Percentiles rank a stretch among this genome's conserved stretches.
Evolutionary conservation across 345 rosid species (phyloP).

Genomic region (Salix exigua): DNA sequence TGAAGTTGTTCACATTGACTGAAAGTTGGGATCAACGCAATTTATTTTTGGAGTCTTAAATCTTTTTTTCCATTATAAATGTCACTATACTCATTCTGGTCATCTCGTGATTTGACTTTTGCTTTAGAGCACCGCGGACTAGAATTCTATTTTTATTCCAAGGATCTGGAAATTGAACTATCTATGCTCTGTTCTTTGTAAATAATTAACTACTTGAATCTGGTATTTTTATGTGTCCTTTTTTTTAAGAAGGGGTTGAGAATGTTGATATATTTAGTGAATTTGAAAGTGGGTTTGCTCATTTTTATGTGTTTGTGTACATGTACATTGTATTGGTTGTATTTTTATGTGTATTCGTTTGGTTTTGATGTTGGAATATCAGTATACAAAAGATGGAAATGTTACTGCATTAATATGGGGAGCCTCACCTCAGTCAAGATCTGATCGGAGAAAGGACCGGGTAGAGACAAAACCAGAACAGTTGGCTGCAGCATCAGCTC

Average conservation of each 20-base stretch:
- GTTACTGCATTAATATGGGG: constrained; percentile 92
- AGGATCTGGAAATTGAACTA: background rate
- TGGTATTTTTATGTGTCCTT: background rate
- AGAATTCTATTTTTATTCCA: too few species aligned
- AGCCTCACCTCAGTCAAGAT: constrained; percentile 92
- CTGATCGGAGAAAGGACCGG: constrained; percentile 92
- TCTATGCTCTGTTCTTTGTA: background rate
- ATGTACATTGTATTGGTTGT: background rate
- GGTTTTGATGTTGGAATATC: constrained; percentile 27
- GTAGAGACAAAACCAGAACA: constrained; percentile 99
- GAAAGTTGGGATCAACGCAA: background rate
- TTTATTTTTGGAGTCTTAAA: background rate
- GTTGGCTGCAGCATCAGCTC: constrained; percentile 97
- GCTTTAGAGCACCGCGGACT: too few species aligned
- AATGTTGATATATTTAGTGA: background rate
- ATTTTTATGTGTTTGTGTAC: background rate
- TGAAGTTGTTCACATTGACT: background rate
- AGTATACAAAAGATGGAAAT: constrained; percentile 69
- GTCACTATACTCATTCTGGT: too few species aligned
- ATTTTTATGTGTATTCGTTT: background rate
- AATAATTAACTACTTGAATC: background rate
- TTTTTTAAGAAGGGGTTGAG: too few species aligned
- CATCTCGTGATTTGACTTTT: too few species aligned
- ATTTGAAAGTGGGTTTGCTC: background rate
- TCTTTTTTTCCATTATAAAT: too few species aligned